A percentile compares a stretch with the other conserved stretches of the same genome.
Conservation (phyloP, 2,329 filamentous ascomycete species). For the Ascomycota sp. region DNA sequence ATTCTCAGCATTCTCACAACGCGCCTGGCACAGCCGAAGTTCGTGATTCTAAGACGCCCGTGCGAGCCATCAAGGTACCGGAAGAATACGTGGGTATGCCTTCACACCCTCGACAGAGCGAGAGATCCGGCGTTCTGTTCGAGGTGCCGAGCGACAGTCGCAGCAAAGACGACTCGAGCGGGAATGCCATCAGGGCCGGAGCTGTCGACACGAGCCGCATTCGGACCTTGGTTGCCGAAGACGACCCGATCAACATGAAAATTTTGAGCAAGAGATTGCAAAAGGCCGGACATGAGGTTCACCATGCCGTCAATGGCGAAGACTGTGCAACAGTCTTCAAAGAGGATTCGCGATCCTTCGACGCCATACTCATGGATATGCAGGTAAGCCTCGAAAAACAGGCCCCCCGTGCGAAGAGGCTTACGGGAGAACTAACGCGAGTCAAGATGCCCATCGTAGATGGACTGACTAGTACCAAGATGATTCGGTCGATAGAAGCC, state of each 20-base stretch:
- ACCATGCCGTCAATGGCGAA: slow-evolving; percentile 59
- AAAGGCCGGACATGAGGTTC: slow-evolving; percentile 48
- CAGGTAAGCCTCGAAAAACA: slow-evolving; percentile 33
- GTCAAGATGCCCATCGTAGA: slow-evolving; percentile 81
- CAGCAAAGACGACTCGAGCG: slow-evolving; percentile 3
- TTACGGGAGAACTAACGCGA: slow-evolving; percentile 1
- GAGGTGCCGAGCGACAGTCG: slow-evolving; percentile 12
- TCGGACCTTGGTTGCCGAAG: slow-evolving; percentile 58
- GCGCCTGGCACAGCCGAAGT: slow-evolving; percentile 17
- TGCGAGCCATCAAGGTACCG: slow-evolving; percentile 24
- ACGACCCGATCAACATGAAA: slow-evolving; percentile 69
- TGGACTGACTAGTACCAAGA: slow-evolving; percentile 57
- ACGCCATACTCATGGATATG: slow-evolving; percentile 80
- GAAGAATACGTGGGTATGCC: slow-evolving; percentile 21
- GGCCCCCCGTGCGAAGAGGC: no score
- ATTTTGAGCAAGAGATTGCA: slow-evolving; percentile 62
- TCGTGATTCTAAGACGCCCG: slow-evolving; percentile 20
- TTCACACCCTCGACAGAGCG: slow-evolving; percentile 8
- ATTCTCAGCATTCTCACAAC: background rate
- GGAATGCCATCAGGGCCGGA: slow-evolving; percentile 7
- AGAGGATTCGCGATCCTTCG: slow-evolving; percentile 39
- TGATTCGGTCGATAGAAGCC: slow-evolving; percentile 56
- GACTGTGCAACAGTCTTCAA: slow-evolving; percentile 54
- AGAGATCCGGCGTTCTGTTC: slow-evolving; percentile 16
- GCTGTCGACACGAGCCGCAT: slow-evolving; percentile 14